phyloP scores from a whole-genome alignment of 208 protist genomes.

The Trypanosoma platydactyli region DNA sequence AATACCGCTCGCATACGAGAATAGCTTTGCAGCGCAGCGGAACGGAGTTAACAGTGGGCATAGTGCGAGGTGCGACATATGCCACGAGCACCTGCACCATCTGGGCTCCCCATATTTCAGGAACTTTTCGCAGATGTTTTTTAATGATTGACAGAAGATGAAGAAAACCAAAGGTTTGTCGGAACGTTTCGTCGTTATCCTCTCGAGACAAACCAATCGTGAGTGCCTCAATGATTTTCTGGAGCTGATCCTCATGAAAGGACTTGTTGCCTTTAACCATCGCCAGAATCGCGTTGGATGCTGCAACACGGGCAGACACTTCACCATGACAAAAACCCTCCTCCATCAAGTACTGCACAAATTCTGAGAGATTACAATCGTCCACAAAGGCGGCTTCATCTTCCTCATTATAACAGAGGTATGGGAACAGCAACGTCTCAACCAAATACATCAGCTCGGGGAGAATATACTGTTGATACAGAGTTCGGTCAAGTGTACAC shows the following conservation, averaged over 20 bases:
- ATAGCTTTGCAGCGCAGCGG: slow-evolving; percentile 82
- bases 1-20: slow-evolving; percentile 81
- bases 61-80: slow-evolving; percentile 75
- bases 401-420: slow-evolving; percentile 68
- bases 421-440: slow-evolving; percentile 81
- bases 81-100: slow-evolving; percentile 78
- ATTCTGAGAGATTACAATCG: slow-evolving; percentile 69
- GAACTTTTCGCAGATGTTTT: slow-evolving; percentile 71
- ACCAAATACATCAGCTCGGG: slow-evolving; percentile 67
- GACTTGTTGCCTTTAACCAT: slow-evolving; percentile 74
- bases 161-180: slow-evolving; percentile 75
- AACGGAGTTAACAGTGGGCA: slow-evolving; percentile 42
- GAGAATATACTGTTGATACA: slow-evolving; percentile 63
- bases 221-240: slow-evolving; percentile 63
- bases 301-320: slow-evolving; percentile 67
- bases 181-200: slow-evolving; percentile 52
- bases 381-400: slow-evolving; percentile 82
- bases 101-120: slow-evolving; percentile 68
- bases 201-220: slow-evolving; percentile 51
- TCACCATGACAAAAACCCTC: slow-evolving; percentile 71
- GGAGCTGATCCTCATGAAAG: slow-evolving; percentile 67
- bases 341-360: slow-evolving; percentile 86
- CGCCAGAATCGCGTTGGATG: slow-evolving; percentile 76
- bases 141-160: slow-evolving; percentile 80
- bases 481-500: slow-evolving; percentile 57